These are phyloP conservation scores for Macrolepiota fuliginosa DNA, from an alignment of 768 basidiomycete genomes.

Conservation along the genomic window DNA sequence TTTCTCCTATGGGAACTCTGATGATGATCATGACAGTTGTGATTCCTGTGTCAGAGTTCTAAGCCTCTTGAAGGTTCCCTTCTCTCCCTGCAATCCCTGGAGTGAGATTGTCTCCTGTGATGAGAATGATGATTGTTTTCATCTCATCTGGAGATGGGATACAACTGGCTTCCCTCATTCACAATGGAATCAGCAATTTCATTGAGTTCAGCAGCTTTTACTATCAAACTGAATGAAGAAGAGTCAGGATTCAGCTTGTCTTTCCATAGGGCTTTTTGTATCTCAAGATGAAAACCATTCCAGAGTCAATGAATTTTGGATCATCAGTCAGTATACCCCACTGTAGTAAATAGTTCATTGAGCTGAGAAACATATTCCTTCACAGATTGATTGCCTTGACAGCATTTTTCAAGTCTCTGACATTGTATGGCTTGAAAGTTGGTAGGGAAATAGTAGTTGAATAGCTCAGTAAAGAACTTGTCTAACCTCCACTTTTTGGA, in stretches of 20 bases:
- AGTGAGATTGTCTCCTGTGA: no score
- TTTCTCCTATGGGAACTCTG: no score
- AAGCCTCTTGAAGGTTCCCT: no score
- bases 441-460: slow-evolving; percentile 32
- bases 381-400: slow-evolving; percentile 27
- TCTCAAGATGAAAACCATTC: slow-evolving; percentile 23
- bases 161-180: neutral
- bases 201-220: slow-evolving; percentile 25
- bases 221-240: slow-evolving; percentile 24
- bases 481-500: slow-evolving; percentile 21
- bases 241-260: slow-evolving; percentile 27
- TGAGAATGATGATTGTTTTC: no score
- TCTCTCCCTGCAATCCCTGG: no score
- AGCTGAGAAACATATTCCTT: slow-evolving; percentile 33
- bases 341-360: slow-evolving; percentile 28
- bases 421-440: slow-evolving; percentile 25
- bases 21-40: no score
- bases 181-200: slow-evolving; percentile 21
- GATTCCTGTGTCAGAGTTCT: no score
- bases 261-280: slow-evolving; percentile 28
- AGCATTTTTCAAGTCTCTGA: slow-evolving; percentile 19
- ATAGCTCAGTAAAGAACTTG: slow-evolving; percentile 26
- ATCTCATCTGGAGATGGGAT: no score
- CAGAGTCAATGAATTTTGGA: slow-evolving; percentile 33
- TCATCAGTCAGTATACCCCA: slow-evolving; percentile 2